A percentile compares a stretch with the other conserved stretches of the same genome.
Conservation (phyloP, 73 alveolate genomes). For the Durusdinium trenchii region DNA sequence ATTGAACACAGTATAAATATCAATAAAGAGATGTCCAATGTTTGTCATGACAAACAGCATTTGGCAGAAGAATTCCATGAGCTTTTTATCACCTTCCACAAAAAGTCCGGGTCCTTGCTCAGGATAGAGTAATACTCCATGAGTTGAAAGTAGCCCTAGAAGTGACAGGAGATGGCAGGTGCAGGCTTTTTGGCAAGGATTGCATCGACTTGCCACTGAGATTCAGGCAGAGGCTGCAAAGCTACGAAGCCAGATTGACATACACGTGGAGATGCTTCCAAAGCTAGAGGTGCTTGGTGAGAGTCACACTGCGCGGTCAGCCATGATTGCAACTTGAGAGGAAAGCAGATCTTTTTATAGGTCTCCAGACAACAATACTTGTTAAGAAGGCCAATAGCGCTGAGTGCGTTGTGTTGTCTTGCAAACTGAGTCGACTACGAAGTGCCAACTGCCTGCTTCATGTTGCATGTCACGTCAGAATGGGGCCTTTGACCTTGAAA, state of each 20-base stretch:
- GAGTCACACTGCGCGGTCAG: too few relatives aligned
- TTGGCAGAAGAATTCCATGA: not conserved
- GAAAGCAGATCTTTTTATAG: too few relatives aligned
- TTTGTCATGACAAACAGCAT: not conserved
- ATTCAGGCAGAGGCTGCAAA: constrained; percentile 81
- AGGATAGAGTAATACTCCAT: not conserved
- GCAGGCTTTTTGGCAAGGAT: not conserved
- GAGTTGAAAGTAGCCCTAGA: not conserved
- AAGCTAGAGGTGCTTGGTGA: constrained; percentile 84
- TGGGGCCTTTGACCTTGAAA: too few relatives aligned
- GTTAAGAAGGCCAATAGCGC: too few relatives aligned
- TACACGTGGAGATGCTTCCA: constrained; percentile 67
- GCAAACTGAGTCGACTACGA: too few relatives aligned
- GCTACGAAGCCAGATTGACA: constrained; percentile 85
- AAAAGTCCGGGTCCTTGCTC: not conserved
- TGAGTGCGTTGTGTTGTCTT: too few relatives aligned
- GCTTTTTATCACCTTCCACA: not conserved
- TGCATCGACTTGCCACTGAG: too few relatives aligned
- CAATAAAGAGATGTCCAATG: not conserved
- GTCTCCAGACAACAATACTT: too few relatives aligned
- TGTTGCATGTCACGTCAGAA: too few relatives aligned
- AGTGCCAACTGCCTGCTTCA: too few relatives aligned
- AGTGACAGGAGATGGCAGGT: not conserved
- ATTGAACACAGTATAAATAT: too few relatives aligned
- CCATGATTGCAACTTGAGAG: too few relatives aligned